Conservation (phyloP, 2,329 filamentous ascomycete species). For the Beauveria scarabaeidicola region DNA sequence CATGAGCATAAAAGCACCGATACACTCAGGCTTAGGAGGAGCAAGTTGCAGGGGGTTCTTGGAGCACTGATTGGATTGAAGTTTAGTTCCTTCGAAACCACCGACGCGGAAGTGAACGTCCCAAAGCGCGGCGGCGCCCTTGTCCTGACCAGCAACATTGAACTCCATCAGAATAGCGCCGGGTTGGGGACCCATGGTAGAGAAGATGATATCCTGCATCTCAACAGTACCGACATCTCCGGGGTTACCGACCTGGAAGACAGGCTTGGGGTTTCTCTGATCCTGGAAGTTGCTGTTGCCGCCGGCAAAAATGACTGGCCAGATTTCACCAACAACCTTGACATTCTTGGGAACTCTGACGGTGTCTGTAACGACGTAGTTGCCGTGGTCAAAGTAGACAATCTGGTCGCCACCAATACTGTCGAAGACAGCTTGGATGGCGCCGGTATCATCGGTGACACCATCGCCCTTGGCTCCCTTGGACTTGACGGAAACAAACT, state of each 20-base stretch:
- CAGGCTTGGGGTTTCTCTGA: conserved; percentile 66
- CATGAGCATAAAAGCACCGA: conserved; percentile 63
- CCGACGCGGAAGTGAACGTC: conserved; percentile 94
- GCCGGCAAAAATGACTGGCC: conserved; percentile 79
- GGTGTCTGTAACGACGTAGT: conserved; percentile 62
- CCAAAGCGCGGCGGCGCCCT: conserved; percentile 76
- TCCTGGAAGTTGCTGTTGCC: conserved; percentile 65
- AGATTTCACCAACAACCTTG: conserved; percentile 85
- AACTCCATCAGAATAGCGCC: conserved; percentile 88
- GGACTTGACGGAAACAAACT: conserved; percentile 76
- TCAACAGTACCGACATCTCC: conserved; percentile 76
- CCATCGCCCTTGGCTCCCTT: conserved; percentile 84
- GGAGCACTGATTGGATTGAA: conserved; percentile 70
- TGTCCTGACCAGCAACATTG: conserved; percentile 63
- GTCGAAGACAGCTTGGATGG: conserved; percentile 72
- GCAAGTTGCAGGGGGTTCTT: conserved; percentile 63
- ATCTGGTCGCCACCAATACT: conserved; percentile 54
- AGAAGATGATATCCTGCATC: conserved; percentile 79
- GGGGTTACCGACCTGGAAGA: conserved; percentile 72
- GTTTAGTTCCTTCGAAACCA: conserved; percentile 72
- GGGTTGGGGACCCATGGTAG: conserved; percentile 72
- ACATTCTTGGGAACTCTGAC: conserved; percentile 68
- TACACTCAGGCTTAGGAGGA: conserved; percentile 56
- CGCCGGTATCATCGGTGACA: conserved; percentile 73
- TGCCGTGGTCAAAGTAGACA: conserved; percentile 68